These are phyloP conservation scores for Trametes hirsuta DNA, from an alignment of 1,284 basidiomycete species.

Conservation along the genomic window DNA sequence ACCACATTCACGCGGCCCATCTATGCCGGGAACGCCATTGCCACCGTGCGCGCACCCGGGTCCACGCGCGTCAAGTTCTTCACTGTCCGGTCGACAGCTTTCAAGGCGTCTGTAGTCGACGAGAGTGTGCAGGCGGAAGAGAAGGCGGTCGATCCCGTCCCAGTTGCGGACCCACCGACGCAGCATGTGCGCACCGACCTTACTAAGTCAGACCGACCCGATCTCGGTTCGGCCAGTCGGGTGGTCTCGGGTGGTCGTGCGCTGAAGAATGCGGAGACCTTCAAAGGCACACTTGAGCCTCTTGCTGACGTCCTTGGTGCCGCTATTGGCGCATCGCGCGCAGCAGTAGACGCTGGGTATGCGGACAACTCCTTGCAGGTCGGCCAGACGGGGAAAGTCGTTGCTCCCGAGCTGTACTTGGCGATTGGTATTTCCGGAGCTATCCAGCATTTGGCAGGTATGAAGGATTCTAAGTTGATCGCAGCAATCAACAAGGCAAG, in stretches of 20 bases:
- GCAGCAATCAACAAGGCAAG: slow-evolving; percentile 96
- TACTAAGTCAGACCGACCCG: slow-evolving; percentile 92
- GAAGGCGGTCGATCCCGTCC: slow-evolving; percentile 70
- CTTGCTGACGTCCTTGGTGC: slow-evolving; percentile 93
- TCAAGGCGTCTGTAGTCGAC: slow-evolving; percentile 68
- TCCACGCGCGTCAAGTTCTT: slow-evolving; percentile 88
- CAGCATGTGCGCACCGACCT: slow-evolving; percentile 85
- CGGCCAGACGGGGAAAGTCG: slow-evolving; percentile 97
- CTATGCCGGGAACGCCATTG: slow-evolving; percentile 98
- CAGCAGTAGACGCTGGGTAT: slow-evolving; percentile 98
- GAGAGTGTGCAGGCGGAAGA: slow-evolving; percentile 58
- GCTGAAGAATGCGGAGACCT: slow-evolving; percentile 94
- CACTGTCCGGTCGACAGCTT: slow-evolving; percentile 95
- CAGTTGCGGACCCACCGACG: slow-evolving; percentile 64
- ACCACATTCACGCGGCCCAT: slow-evolving; percentile 92
- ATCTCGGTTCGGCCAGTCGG: slow-evolving; percentile 85
- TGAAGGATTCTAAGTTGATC: slow-evolving; percentile 99
- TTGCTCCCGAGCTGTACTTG: slow-evolving; percentile 94
- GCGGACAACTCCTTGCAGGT: slow-evolving; percentile 99
- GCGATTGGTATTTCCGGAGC: slow-evolving; percentile 98
- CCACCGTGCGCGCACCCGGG: slow-evolving; percentile 83
- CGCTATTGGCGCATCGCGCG: slow-evolving; percentile 95
- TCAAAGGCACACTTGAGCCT: slow-evolving; percentile 87
- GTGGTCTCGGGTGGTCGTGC: slow-evolving; percentile 97
- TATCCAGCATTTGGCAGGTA: slow-evolving; percentile 98